phyloP scores from a whole-genome alignment of 163 green algal genomes.

The Smithsoniella earleae region DNA sequence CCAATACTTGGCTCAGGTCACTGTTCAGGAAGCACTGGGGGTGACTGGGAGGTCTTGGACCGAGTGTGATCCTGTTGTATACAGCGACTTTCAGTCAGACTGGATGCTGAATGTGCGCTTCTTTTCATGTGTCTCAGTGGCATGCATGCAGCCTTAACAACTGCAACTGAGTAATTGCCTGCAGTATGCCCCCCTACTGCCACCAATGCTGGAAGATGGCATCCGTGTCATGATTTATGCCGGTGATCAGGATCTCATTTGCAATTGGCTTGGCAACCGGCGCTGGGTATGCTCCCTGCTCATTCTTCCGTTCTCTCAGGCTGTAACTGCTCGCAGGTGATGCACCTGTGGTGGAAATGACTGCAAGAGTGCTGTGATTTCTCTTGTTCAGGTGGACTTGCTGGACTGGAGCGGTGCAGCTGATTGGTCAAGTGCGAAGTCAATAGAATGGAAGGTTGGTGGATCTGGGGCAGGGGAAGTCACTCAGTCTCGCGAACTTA shows the following conservation, averaged over 20 bases:
- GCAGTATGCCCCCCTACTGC: slow-evolving; percentile 50
- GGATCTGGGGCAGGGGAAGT: slow-evolving; percentile 26
- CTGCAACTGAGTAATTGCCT: too few species aligned
- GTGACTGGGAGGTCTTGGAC: slow-evolving; percentile 45
- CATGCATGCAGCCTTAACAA: too few species aligned
- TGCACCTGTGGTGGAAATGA: neutral
- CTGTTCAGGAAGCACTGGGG: slow-evolving; percentile 47
- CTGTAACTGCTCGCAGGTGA: neutral
- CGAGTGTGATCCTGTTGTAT: slow-evolving; percentile 38
- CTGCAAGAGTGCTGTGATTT: slow-evolving; percentile 39
- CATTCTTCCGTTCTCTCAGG: too few species aligned
- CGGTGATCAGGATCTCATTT: slow-evolving; percentile 82
- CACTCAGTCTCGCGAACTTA: slow-evolving; percentile 39
- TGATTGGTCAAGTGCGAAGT: slow-evolving; percentile 37
- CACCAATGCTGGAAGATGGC: slow-evolving; percentile 64
- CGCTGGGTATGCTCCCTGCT: slow-evolving; percentile 21
- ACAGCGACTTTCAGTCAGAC: slow-evolving; percentile 34
- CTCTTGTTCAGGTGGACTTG: slow-evolving; percentile 48
- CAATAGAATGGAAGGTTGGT: slow-evolving; percentile 26
- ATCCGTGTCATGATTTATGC: slow-evolving; percentile 84
- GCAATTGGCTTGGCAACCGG: slow-evolving; percentile 71
- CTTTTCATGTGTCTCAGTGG: too few species aligned
- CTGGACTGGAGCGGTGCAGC: slow-evolving; percentile 64
- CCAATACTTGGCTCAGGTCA: slow-evolving; percentile 50
- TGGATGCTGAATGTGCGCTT: neutral